These are phyloP conservation scores for Didymella segeticola DNA, from an alignment of 2,329 filamentous ascomycete species.

Conservation along the genomic window DNA sequence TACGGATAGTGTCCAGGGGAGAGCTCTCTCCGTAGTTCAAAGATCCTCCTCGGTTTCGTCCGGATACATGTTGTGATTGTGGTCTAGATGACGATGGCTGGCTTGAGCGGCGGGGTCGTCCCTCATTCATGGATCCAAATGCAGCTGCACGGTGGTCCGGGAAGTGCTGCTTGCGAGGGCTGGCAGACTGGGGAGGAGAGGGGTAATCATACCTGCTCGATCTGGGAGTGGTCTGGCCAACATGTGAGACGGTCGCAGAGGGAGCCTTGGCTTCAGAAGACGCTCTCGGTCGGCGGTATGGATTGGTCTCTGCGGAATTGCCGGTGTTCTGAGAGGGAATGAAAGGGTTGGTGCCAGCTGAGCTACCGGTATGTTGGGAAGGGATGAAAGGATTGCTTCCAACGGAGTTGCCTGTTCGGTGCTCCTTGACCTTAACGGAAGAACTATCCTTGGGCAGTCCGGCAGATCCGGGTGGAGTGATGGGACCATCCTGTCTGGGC, in stretches of 20 bases:
- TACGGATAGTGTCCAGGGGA: constrained; percentile 71
- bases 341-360: constrained; percentile 33
- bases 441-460: constrained; percentile 28
- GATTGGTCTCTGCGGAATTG: constrained; percentile 52
- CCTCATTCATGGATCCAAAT: constrained; percentile 39
- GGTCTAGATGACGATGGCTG: constrained; percentile 37
- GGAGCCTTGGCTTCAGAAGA: constrained; percentile 39
- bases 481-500: constrained; percentile 35
- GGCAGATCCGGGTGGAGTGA: constrained; percentile 42
- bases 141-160: constrained; percentile 41
- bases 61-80: constrained; percentile 29
- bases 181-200: constrained; percentile 63
- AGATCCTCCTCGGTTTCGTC: constrained; percentile 56
- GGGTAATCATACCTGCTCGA: constrained; percentile 49
- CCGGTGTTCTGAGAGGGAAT: constrained; percentile 45
- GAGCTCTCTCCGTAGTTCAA: constrained; percentile 68
- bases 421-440: constrained; percentile 4
- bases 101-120: constrained; percentile 44
- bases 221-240: constrained; percentile 26
- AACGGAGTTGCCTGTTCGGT: constrained; percentile 30
- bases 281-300: constrained; percentile 49
- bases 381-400: constrained; percentile 36
- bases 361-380: constrained; percentile 29
- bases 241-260: constrained; percentile 22
- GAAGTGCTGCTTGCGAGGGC: constrained; percentile 55